Base-by-base conservation (phyloP, 768 basidiomycete genomes). In the Trametes cingulata region DNA sequence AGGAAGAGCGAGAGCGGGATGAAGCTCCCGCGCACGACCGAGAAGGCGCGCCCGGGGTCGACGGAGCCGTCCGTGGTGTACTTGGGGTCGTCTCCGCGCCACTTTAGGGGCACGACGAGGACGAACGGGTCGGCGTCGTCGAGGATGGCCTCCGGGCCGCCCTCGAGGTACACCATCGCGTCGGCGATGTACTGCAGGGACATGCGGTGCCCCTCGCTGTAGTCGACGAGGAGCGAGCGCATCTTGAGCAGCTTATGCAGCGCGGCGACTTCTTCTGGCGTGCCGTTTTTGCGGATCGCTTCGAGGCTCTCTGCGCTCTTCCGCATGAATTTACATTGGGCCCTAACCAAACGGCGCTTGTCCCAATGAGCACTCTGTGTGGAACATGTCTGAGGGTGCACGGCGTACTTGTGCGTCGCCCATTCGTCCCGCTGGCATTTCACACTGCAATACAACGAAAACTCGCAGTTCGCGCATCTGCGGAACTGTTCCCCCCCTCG, bases 331-430 rank as follows among this genome's bases (percentile, higher is more conserved):
- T 15, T 24, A 35, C 39, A 22, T n/a, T 35, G 33, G 13, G 19
- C 29, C 29, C 35, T n/a, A 33, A 7, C n/a, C n/a, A n/a, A n/a
- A n/a, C n/a, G n/a, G n/a, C n/a, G n/a, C n/a, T n/a, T n/a, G n/a
- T n/a, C n/a, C n/a, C n/a, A n/a, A n/a, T n/a, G n/a, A n/a, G n/a
- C n/a, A n/a, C n/a, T n/a, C n/a, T n/a, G n/a, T n/a, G n/a, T n/a
- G n/a, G n/a, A n/a, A n/a, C n/a, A n/a, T n/a, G n/a, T n/a, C n/a
- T n/a, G n/a, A 52, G 17, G 47, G 2, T 25, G 24, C 4, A 24
- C 22, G 39, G n/a, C 47, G 12, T 27, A 54, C 52, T 54, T 54
- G 52, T 54, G 52, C 17, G 24, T n/a, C 10, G 9, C n/a, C 52
- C 52, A 45, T 8, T 29, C 52, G 8, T 15, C 52, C 13, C 29